Base-by-base conservation (phyloP, 176 grass and related monocot genomes). In the Zizania latifolia region DNA sequence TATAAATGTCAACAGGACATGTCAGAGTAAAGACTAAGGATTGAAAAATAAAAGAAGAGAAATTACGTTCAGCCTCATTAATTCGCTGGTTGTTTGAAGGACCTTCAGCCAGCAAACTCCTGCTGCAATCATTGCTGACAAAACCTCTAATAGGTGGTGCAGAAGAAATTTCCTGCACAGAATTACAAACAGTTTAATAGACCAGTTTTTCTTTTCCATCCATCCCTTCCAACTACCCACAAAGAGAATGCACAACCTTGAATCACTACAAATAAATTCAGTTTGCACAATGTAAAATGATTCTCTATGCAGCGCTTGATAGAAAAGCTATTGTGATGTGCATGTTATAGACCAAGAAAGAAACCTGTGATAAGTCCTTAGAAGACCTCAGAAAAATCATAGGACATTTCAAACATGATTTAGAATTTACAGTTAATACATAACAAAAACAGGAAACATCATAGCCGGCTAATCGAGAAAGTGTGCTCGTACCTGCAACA, bases 101-200 rank as follows among this genome's bases (percentile, higher is more conserved):
- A 86, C 78, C 51, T 44, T 82, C 56, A 59, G 14, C 29, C 55
- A 63, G 17, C 11, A 77, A 46, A 4, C 39, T 76, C 61, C 35
- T 38, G 55, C 33, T 78, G 41, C 35, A 23, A 13, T 31, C 32
- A 43, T 56, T 22, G 67, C 69, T 26, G 31, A 78, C 70, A 80
- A 54, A 87, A 78, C 66, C 84, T 62, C 58, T 31, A 80, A 71
- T 65, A 81, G 77, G 29, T 39, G 67, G 83, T n/a, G 65, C 87
- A 44, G 66, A 81, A 78, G 75, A 65, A 80, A 91, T 74, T 66
- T 79, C 69, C 77, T 89, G 76, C 34, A 50, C 9, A 69, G 19
- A 19, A 78, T 38, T 28, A 23, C 61, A 60, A 66, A 57, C 4
- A 62, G 2, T 39, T 31, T 23, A 56, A 40, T 19, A 22, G 56